These are phyloP conservation scores for Amylocarpus encephaloides DNA, from an alignment of 2,329 filamentous ascomycete species.

Conservation along the genomic window DNA sequence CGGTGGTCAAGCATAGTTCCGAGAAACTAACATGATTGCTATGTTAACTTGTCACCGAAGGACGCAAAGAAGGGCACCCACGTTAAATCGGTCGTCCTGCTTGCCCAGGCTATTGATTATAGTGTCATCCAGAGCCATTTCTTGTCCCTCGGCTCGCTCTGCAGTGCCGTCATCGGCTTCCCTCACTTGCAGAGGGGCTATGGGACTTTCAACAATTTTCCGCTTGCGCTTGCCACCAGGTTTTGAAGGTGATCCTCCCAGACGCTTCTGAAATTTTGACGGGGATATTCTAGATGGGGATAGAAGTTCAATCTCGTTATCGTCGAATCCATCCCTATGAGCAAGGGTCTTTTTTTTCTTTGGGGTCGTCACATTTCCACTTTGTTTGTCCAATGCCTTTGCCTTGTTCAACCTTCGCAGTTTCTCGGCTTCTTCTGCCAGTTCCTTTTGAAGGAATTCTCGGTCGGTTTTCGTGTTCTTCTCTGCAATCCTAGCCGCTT, in stretches of 20 bases:
- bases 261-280: constrained; percentile 35
- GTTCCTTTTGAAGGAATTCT: constrained; percentile 66
- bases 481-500: constrained; percentile 58
- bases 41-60: neutral
- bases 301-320: constrained; percentile 41
- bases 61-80: constrained; percentile 17
- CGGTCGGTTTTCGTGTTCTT: constrained; percentile 62
- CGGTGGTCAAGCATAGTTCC: constrained; percentile 31
- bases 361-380: constrained; percentile 44
- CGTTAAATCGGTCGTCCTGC: constrained; percentile 37
- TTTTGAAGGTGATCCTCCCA: constrained; percentile 53
- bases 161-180: constrained; percentile 17
- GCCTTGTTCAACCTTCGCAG: constrained; percentile 36
- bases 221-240: constrained; percentile 60
- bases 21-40: constrained; percentile 24
- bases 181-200: constrained; percentile 43
- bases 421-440: constrained; percentile 51
- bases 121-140: constrained; percentile 25
- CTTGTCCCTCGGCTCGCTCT: constrained; percentile 13
- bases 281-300: constrained; percentile 45
- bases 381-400: constrained; percentile 38
- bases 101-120: constrained; percentile 34
- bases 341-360: constrained; percentile 54
- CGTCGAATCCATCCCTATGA: constrained; percentile 70
- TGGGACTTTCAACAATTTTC: constrained; percentile 57